Base-by-base conservation (phyloP, 352 stramenopile genomes). In the Globisporangium acanthophoron region DNA sequence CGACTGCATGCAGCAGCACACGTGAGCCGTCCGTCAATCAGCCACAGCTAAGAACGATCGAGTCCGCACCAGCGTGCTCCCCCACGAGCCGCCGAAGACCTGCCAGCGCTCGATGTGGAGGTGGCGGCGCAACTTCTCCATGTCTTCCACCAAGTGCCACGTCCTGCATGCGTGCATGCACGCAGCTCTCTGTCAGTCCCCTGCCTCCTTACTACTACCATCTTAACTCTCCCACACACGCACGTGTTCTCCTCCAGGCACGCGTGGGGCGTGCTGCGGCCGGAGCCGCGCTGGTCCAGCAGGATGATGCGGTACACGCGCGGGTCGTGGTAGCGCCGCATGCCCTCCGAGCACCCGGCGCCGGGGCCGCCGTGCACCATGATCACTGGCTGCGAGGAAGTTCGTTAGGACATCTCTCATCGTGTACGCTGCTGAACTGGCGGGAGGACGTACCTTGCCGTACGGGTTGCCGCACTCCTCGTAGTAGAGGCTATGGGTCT, bases 51-150 rank as follows among this genome's bases (percentile, higher is more conserved):
- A 2, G 12, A 15, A 15, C 35, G 9, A 13, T 9, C 11, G 3
- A 1, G 2, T 51, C 52, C 58, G 11, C 71, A 89, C 79, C 54
- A 98, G 61, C 1, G 93, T 98, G 54, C 82, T 96, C 24, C 96
- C 96, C 96, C 96, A 98, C 1, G 86, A 97, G 45, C 96, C 96
- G 12, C 96, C 96, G 56, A 98, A 94, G 29, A 98, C 88, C 58
- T 95, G 86, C 91, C 91, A 98, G 48, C 86, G 81, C 20, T 97
- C 83, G 59, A 98, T 88, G 3, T 73, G 24, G 12, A 98, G 76
- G 33, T 97, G 71, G 9, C 81, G 65, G 6, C 92, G 74, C 43
- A 98, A 71, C 37, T 76, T 82, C 71, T 98, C 94, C 69, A 97
- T 96, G 76, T 98, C 96, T 27, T 96, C 70, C 0, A 98, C 85